Percentiles rank a stretch among this genome's conserved stretches.
Evolutionary conservation across 1,139 yeast species (phyloP).

Genomic region (Pichia sp.): DNA sequence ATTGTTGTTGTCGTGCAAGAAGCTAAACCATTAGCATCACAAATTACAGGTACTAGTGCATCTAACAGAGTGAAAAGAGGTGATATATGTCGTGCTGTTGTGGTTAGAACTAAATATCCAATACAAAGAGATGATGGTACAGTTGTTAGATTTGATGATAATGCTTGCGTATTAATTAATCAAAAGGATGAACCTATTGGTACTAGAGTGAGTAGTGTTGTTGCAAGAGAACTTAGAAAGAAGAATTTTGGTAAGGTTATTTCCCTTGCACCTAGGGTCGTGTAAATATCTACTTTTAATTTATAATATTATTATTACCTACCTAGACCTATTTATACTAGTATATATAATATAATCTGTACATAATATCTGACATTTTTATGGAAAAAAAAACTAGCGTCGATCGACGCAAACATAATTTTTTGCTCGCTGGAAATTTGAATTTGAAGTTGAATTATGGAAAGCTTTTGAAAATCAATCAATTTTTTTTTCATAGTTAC

Average conservation of each 20-base stretch:
- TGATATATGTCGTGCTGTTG: slow-evolving; percentile 92
- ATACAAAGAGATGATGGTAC: slow-evolving; percentile 85
- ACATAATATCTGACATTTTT: neutral
- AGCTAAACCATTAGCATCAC: slow-evolving; percentile 66
- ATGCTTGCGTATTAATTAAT: slow-evolving; percentile 92
- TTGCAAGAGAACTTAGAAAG: slow-evolving; percentile 85
- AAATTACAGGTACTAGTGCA: slow-evolving; percentile 57
- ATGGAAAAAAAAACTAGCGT: neutral
- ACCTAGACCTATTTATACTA: too few relatives aligned
- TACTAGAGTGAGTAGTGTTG: slow-evolving; percentile 86
- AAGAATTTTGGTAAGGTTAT: slow-evolving; percentile 82
- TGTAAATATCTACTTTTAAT: neutral
- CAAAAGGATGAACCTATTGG: slow-evolving; percentile 90
- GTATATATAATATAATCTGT: neutral
- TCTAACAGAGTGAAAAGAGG: slow-evolving; percentile 87
- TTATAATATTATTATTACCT: neutral
- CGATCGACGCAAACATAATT: neutral
- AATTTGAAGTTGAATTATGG: too few relatives aligned
- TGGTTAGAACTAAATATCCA: slow-evolving; percentile 88
- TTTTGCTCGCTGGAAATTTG: too few relatives aligned
- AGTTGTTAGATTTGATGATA: slow-evolving; percentile 83
- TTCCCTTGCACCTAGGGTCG: slow-evolving; percentile 82
- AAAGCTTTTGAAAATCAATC: too few relatives aligned
- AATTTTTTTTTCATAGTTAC: neutral
- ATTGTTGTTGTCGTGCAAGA: slow-evolving; percentile 93